Evolutionary conservation across 2,329 filamentous ascomycete genomes (phyloP).

Genomic region (Diaporthe nobilis): DNA sequence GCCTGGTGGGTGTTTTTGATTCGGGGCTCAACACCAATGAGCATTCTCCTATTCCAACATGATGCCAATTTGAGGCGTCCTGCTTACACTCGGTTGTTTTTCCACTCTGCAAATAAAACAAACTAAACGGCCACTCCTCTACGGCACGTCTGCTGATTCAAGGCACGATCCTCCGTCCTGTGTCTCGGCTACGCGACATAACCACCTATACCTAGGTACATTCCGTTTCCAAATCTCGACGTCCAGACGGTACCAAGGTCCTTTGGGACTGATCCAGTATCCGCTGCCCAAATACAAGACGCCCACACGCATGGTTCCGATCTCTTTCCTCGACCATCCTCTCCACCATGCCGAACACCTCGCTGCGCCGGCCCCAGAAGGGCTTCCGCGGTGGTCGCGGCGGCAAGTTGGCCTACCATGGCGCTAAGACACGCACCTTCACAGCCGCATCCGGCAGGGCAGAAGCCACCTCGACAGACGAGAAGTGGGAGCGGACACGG

Average conservation of each 20-base stretch:
- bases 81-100: conserved; percentile 22
- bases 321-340: conserved; percentile 4
- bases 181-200: background rate
- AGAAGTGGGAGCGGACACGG: conserved; percentile 88
- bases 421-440: conserved; percentile 81
- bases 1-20: conserved; percentile 25
- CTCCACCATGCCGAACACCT: conserved; percentile 71
- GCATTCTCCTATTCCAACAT: conserved; percentile 26
- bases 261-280: background rate
- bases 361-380: conserved; percentile 72
- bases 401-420: conserved; percentile 79
- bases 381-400: conserved; percentile 69
- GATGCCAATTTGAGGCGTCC: conserved; percentile 20
- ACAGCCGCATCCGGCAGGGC: conserved; percentile 80
- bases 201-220: background rate
- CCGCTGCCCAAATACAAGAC: background rate
- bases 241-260: background rate
- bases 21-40: conserved; percentile 25
- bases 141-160: conserved; percentile 1
- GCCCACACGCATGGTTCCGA: background rate
- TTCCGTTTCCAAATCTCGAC: background rate
- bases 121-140: background rate
- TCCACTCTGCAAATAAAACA: background rate
- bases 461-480: conserved; percentile 92
- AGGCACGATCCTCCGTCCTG: conserved; percentile 13